phyloP scores from a whole-genome alignment of 805 yeast genomes.

The Candida michaelii region DNA sequence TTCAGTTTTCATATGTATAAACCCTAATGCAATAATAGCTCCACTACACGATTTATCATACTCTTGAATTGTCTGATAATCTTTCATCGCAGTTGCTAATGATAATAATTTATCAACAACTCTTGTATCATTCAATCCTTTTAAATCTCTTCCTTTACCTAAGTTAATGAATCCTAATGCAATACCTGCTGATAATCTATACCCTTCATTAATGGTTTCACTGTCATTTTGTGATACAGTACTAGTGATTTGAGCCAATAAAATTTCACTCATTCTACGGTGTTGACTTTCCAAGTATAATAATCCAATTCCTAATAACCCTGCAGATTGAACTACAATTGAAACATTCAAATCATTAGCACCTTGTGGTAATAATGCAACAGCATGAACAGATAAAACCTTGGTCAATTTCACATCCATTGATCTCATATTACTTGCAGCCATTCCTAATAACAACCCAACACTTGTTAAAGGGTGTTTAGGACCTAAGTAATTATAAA shows the following conservation, averaged over 20 bases:
- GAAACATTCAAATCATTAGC: constrained; percentile 87
- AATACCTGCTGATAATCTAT: constrained; percentile 84
- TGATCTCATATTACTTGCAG: constrained; percentile 80
- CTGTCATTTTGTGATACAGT: constrained; percentile 54
- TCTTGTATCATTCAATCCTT: constrained; percentile 60
- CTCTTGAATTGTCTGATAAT: constrained; percentile 58
- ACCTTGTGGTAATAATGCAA: constrained; percentile 86
- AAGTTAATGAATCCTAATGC: constrained; percentile 81
- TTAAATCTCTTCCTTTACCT: constrained; percentile 67
- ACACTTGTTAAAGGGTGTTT: constrained; percentile 82
- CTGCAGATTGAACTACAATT: constrained; percentile 84
- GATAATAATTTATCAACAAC: constrained; percentile 60
- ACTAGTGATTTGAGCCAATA: constrained; percentile 67
- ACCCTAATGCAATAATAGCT: constrained; percentile 70
- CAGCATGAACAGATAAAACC: constrained; percentile 89
- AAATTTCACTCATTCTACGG: constrained; percentile 79
- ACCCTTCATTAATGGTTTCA: constrained; percentile 68
- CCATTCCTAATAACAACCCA: constrained; percentile 86
- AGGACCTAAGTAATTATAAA: constrained; percentile 88
- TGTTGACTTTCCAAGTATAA: constrained; percentile 77
- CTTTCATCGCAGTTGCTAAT: constrained; percentile 59
- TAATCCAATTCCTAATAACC: constrained; percentile 85
- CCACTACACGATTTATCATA: constrained; percentile 70
- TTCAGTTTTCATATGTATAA: constrained; percentile 70
- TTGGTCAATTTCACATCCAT: constrained; percentile 87